Conservation (phyloP, 2,329 filamentous ascomycete species). For the Arthrinium phaeospermum region DNA sequence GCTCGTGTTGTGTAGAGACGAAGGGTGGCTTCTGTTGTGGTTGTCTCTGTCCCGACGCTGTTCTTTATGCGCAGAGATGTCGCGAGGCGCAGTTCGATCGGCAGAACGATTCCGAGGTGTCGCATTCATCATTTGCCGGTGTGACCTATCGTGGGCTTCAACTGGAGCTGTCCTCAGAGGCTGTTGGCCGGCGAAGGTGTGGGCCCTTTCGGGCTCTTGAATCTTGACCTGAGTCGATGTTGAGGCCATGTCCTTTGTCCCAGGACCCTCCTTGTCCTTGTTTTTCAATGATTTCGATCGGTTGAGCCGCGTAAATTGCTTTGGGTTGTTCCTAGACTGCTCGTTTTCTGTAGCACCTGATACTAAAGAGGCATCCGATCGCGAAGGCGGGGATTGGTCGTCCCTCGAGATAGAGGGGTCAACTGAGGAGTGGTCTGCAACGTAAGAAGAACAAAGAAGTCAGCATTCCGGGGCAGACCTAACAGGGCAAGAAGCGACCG, state of each 20-base stretch:
- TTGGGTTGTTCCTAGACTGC: conserved; percentile 55
- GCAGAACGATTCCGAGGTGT: conserved; percentile 73
- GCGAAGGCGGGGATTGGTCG: conserved; percentile 49
- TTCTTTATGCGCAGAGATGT: conserved; percentile 49
- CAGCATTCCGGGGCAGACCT: conserved; percentile 29
- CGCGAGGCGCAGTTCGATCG: conserved; percentile 63
- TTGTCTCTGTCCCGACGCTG: conserved; percentile 52
- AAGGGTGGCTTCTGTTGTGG: conserved; percentile 51
- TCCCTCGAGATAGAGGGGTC: conserved; percentile 46
- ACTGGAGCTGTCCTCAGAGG: conserved; percentile 65
- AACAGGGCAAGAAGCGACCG: conserved; percentile 23
- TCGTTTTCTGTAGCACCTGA: conserved; percentile 55
- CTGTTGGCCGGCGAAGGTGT: conserved; percentile 44
- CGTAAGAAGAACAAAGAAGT: conserved; percentile 29
- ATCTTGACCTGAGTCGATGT: conserved; percentile 34
- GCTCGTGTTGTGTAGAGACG: conserved; percentile 66
- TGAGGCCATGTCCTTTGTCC: conserved; percentile 41
- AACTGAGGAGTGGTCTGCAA: conserved; percentile 38
- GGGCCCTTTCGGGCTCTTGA: conserved; percentile 44
- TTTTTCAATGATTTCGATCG: conserved; percentile 60
- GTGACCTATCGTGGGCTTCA: conserved; percentile 64
- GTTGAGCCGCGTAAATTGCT: conserved; percentile 58
- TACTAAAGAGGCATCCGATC: conserved; percentile 58
- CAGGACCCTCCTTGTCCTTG: conserved; percentile 44
- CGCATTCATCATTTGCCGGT: conserved; percentile 71